Evolutionary conservation across 306 rosid genomes (phyloP).

Genomic region (Cicer arietinum): DNA sequence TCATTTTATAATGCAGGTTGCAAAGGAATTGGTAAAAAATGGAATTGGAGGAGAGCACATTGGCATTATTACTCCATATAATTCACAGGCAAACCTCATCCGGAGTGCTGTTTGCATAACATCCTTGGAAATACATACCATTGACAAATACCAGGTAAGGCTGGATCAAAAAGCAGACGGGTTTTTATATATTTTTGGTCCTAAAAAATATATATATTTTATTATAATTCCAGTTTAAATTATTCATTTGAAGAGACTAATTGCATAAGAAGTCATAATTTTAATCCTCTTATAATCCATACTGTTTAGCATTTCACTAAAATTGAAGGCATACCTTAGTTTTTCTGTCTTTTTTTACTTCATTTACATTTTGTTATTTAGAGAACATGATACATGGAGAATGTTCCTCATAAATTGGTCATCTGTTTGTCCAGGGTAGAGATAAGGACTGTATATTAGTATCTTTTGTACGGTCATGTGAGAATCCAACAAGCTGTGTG

Average conservation of each 20-base stretch:
- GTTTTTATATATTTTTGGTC: neutral
- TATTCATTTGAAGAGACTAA: neutral
- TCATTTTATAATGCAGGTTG: conserved; percentile 57
- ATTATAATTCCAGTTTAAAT: neutral
- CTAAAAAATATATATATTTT: neutral
- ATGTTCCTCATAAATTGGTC: neutral
- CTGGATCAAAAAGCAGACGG: neutral
- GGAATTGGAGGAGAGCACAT: conserved; percentile 75
- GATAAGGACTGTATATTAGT: conserved; percentile 92
- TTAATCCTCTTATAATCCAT: conserved; percentile 1
- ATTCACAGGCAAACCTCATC: conserved; percentile 91
- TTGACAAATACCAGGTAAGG: conserved; percentile 92
- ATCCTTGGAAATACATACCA: conserved; percentile 91
- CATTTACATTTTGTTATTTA: conserved; percentile 13
- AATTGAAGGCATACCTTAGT: conserved; percentile 13
- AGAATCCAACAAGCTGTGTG: conserved; percentile 70
- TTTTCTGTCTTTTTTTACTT: neutral
- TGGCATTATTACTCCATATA: conserved; percentile 94
- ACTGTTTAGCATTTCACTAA: conserved; percentile 13
- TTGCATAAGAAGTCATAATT: neutral
- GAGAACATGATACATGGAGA: neutral
- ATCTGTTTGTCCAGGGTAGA: conserved; percentile 71
- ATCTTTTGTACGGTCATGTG: conserved; percentile 84
- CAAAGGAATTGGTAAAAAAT: conserved; percentile 65
- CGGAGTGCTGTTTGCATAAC: conserved; percentile 51